Evolutionary conservation across 2,329 filamentous ascomycete genomes (phyloP), one percentile per base, ranked within the genome.

Genomic region (Aschersonia sp.): DNA sequence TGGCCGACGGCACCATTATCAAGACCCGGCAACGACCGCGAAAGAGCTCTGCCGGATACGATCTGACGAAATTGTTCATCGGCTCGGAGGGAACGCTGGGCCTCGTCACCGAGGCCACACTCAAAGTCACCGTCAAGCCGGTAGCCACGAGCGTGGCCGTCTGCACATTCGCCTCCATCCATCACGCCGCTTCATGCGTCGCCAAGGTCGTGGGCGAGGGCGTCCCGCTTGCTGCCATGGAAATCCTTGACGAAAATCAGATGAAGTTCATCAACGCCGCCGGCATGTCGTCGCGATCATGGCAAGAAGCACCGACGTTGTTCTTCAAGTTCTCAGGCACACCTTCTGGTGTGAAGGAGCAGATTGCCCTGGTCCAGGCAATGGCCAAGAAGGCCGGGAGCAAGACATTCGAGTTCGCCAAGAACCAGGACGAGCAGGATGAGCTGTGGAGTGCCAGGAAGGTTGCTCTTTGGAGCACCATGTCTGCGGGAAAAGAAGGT

Each of bases 51-150:
- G 89, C 89, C 33, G 89, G 89, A 30, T 96, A 96, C 66, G 88
- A 96, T 62, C 75, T 96, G 46, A 95, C 87, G 2, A 83, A 83
- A 58, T 76, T 94, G 50, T 92, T 95, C 64, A 84, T 95, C 63
- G 89, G 89, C 43, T 88, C 83, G 56, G 89, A 96, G 68, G 89
- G 89, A 44, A 96, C 89, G 1, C 78, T 96, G 1, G 89, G 89
- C 7, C 76, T 96, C 10, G 85, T 95, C 40, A 95, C 89, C 0
- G 89, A 96, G 68, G 89, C 88, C 5, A 89, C 83, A 3, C 71
- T 96, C 55, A 94, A 94, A 68, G 72, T 96, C 42, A 87, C 86
- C 0, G 83, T 87, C 30, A 83, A 82, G 60, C 88, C 89, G 1
- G 79, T 83, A 54, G 83, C 80, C 51, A 85, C 84, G 45, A 87